phyloP scores from a whole-genome alignment of 2,329 filamentous ascomycete genomes.

The Trichoderma koningiopsis region DNA sequence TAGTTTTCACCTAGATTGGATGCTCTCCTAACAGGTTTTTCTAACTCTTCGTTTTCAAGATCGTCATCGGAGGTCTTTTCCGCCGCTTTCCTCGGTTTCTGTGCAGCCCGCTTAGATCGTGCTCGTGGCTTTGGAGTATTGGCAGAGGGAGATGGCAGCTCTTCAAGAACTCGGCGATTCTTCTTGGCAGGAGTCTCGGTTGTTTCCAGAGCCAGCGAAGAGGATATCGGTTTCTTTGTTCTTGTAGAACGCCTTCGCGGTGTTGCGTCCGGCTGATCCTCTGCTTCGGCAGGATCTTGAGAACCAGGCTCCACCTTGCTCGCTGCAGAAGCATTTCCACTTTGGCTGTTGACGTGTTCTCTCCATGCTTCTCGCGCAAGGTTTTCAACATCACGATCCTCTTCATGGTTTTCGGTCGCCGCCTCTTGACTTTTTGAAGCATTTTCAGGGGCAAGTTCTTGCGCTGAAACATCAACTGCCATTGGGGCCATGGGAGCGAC shows the following conservation, averaged over 20 bases:
- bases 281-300: constrained; percentile 17
- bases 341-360: constrained; percentile 38
- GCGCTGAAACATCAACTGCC: constrained; percentile 22
- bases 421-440: constrained; percentile 17
- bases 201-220: constrained; percentile 41
- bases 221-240: constrained; percentile 53
- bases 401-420: not conserved
- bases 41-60: constrained; percentile 29
- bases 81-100: constrained; percentile 28
- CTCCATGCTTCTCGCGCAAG: constrained; percentile 42
- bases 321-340: constrained; percentile 25
- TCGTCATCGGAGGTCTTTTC: constrained; percentile 33
- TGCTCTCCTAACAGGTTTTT: constrained; percentile 19
- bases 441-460: constrained; percentile 19
- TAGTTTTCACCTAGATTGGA: constrained; percentile 33
- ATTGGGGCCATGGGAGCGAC: constrained; percentile 28
- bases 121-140: constrained; percentile 37
- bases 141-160: constrained; percentile 41
- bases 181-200: constrained; percentile 30
- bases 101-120: constrained; percentile 36
- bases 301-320: constrained; percentile 21
- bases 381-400: constrained; percentile 35
- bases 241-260: constrained; percentile 41
- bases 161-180: constrained; percentile 28
- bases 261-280: constrained; percentile 16